Evolutionary conservation across 805 yeast species (phyloP).

Genomic region (Wickerhamiella vanderwaltii): DNA sequence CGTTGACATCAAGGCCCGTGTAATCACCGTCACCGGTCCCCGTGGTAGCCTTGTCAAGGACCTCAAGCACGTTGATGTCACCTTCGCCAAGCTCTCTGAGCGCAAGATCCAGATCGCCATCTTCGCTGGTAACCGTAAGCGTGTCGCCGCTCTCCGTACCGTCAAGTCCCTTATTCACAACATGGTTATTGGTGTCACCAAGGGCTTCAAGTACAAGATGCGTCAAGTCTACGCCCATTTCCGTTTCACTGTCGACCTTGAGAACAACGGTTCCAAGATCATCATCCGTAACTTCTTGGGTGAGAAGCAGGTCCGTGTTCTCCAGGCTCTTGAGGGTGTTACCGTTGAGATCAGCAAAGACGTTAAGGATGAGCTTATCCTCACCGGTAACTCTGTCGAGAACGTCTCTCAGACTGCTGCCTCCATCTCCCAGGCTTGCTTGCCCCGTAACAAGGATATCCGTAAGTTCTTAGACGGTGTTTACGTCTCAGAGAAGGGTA

Average conservation of each 20-base stretch:
- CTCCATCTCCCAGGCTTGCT: constrained; percentile 93
- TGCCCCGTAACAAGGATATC: constrained; percentile 99
- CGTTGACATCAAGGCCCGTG: constrained; percentile 83
- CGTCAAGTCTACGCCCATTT: constrained; percentile 99
- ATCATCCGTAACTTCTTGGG: constrained; percentile 99
- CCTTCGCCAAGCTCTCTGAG: constrained; percentile 66
- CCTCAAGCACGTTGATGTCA: constrained; percentile 88
- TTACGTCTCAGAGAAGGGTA: constrained; percentile 91
- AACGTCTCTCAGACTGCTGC: constrained; percentile 98
- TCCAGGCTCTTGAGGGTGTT: constrained; percentile 83
- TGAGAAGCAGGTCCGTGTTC: constrained; percentile 92
- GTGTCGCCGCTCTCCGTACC: constrained; percentile 98
- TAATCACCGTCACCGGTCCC: constrained; percentile 87
- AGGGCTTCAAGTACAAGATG: constrained; percentile 99
- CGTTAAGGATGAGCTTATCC: constrained; percentile 89
- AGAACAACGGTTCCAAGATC: constrained; percentile 65
- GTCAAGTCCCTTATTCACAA: constrained; percentile 90
- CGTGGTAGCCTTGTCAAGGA: constrained; percentile 88
- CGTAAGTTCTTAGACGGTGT: constrained; percentile 99
- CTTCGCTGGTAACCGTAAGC: constrained; percentile 99
- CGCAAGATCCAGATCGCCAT: constrained; percentile 76
- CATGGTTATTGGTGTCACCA: constrained; percentile 97
- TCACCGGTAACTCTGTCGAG: constrained; percentile 93
- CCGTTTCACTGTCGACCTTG: constrained; percentile 96
- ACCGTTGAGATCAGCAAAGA: constrained; percentile 63